These are phyloP conservation scores for Dictyostelium intermedium DNA, from an alignment of 78 protist genomes.

Conservation along the genomic window DNA sequence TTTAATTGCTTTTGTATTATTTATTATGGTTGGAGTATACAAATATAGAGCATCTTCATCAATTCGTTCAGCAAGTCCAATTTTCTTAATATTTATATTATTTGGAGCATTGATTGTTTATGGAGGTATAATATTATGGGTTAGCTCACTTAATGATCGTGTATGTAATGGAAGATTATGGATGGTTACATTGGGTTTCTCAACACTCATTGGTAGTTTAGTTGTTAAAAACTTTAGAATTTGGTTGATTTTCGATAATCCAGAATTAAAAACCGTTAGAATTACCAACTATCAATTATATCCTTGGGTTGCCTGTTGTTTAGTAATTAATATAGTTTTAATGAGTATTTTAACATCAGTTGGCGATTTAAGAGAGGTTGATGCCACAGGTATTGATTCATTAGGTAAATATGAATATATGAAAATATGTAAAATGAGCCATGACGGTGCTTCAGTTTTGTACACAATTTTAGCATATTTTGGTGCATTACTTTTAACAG, in stretches of 20 bases:
- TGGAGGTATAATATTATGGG: slow-evolving; percentile 24
- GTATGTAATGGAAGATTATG: slow-evolving; percentile 36
- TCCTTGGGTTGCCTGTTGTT: slow-evolving; percentile 35
- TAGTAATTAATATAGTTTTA: neutral
- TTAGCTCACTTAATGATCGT: neutral
- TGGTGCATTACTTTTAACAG: slow-evolving; percentile 15
- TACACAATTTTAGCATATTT: slow-evolving; percentile 11
- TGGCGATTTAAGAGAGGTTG: neutral
- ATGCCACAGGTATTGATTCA: neutral
- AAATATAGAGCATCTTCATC: slow-evolving; percentile 1
- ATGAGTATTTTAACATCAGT: neutral
- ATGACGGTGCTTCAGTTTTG: neutral
- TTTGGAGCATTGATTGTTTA: slow-evolving; percentile 34
- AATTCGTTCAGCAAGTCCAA: slow-evolving; percentile 59
- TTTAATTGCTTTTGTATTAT: neutral
- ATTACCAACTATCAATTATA: slow-evolving; percentile 50
- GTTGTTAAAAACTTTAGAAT: slow-evolving; percentile 65
- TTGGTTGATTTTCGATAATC: slow-evolving; percentile 60
- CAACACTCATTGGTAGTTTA: slow-evolving; percentile 19
- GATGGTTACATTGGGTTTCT: slow-evolving; percentile 36
- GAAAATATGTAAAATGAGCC: slow-evolving; percentile 11
- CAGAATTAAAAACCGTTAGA: slow-evolving; percentile 27
- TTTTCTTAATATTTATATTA: slow-evolving; percentile 15
- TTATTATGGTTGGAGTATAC: neutral
- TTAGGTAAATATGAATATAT: slow-evolving; percentile 20